Conservation (phyloP, 371 early-diverging fungal genomes). For the Neoconidiobolus thromboides region DNA sequence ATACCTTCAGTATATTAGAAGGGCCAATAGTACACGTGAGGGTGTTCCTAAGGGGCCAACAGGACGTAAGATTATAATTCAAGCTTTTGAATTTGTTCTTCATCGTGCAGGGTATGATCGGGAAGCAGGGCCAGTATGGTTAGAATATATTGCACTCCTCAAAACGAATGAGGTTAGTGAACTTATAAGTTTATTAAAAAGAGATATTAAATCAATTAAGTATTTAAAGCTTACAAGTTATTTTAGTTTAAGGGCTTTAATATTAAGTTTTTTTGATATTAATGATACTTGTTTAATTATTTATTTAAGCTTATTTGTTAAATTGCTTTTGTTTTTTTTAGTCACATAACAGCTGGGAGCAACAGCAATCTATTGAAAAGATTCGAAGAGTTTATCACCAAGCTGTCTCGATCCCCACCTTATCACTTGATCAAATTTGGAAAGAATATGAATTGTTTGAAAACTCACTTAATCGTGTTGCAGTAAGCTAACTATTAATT, state of each 20-base stretch:
- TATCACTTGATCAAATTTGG: slow-evolving; percentile 81
- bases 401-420: slow-evolving; percentile 67
- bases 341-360: slow-evolving; percentile 64
- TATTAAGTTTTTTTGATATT: background rate
- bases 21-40: slow-evolving; percentile 38
- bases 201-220: no score
- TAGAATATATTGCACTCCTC: slow-evolving; percentile 67
- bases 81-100: slow-evolving; percentile 77
- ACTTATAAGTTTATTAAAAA: background rate
- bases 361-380: slow-evolving; percentile 70
- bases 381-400: slow-evolving; percentile 70
- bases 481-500: slow-evolving; percentile 20
- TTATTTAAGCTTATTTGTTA: background rate
- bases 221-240: no score
- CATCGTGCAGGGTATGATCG: slow-evolving; percentile 76
- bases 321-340: slow-evolving; percentile 9
- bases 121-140: slow-evolving; percentile 78
- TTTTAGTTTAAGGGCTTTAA: background rate
- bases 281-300: slow-evolving; percentile 3
- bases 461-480: slow-evolving; percentile 59
- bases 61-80: slow-evolving; percentile 42
- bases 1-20: slow-evolving; percentile 73
- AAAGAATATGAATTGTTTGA: slow-evolving; percentile 90
- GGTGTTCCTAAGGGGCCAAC: slow-evolving; percentile 34
- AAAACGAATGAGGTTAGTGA: slow-evolving; percentile 52